A percentile compares a stretch with the other conserved stretches of the same genome.
Evolutionary conservation across 495 filamentous ascomycete genomes (phyloP).

Genomic region (Penicillium cataractarum): DNA sequence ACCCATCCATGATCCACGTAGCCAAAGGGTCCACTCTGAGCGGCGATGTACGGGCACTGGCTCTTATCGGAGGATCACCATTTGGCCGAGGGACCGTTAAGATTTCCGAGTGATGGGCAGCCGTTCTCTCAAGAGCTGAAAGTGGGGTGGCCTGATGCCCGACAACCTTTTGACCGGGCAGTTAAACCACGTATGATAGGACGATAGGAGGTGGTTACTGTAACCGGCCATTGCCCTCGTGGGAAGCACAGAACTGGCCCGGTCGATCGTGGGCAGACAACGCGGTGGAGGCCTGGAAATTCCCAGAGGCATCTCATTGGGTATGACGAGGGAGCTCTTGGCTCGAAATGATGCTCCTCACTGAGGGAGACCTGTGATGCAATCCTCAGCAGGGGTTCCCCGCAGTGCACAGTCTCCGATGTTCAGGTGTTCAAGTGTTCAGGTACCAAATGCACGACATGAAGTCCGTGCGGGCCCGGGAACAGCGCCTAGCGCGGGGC

Average conservation of each 20-base stretch:
- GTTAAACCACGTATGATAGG: background rate
- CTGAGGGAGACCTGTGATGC: background rate
- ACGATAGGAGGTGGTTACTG: background rate
- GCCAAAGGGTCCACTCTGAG: slow-evolving; percentile 12
- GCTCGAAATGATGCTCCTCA: background rate
- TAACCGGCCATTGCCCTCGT: background rate
- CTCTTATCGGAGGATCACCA: slow-evolving; percentile 12
- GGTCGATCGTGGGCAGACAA: too few relatives aligned
- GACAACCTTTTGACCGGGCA: background rate
- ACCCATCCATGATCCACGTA: background rate
- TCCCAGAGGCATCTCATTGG: slow-evolving; percentile 8
- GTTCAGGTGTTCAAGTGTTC: slow-evolving; percentile 7
- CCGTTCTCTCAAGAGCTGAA: background rate
- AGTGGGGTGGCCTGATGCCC: background rate
- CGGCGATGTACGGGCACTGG: background rate
- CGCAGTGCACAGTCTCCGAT: background rate
- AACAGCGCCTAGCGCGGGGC: slow-evolving; percentile 24
- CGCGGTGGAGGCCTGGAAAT: too few relatives aligned
- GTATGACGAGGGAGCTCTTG: background rate
- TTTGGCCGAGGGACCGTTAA: slow-evolving; percentile 2
- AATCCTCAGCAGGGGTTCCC: slow-evolving; percentile 8
- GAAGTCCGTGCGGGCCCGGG: slow-evolving; percentile 11
- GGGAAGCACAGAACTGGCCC: background rate
- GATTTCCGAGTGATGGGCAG: background rate
- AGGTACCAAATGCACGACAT: slow-evolving; percentile 19